Base-by-base conservation (phyloP, 345 rosid species). In the Hypericum perforatum region DNA sequence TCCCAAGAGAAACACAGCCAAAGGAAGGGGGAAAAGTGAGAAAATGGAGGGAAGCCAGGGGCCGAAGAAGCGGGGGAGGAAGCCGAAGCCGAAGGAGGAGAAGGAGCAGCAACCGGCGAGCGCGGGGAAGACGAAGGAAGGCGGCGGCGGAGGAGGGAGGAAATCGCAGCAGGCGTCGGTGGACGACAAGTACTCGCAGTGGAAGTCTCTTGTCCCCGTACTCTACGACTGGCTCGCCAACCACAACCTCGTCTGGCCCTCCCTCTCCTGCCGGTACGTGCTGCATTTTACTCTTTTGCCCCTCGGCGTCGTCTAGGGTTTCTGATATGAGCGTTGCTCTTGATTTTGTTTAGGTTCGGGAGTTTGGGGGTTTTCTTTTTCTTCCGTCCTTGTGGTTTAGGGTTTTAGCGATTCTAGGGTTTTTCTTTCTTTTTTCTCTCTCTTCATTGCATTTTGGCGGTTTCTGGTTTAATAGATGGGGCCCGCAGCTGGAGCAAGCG, bases 221-320 rank as follows among this genome's bases (percentile, higher is more conserved):
- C 95, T 91, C 49, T 91, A 91, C 59, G 98, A 91, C 74, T 92
- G 98, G 98, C 82, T 92, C 54, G 95, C 98, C 9, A 92, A 92
- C 57, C 97, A 92, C 63, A 92, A 92, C 69, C 98, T 92, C 62
- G 97, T 92, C 53, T 92, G 98, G 98, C 98, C 98, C 14, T 89
- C 97, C 32, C 98, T 92, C 74, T 92, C 98, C 54, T 92, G 98
- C 96, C 79, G 98, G 95, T 88, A 57, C 32, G 0, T 1, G 32
- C 32, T 22, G 32, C 32, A 22, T 22, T 22, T 22, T 22, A 22
- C 11, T n/a, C 9, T 9, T 12, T 13, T 11, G 7, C 39, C 48
- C 11, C 43, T 6, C 47, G n/a, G 9, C 50, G 22, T 43, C 3
- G 2, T 46, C 15, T 43, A 9, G 37, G 47, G 43, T 32, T 47